Evolutionary conservation across 1,284 basidiomycete genomes (phyloP).

Genomic region (Microbotryum silenes-acaulis): DNA sequence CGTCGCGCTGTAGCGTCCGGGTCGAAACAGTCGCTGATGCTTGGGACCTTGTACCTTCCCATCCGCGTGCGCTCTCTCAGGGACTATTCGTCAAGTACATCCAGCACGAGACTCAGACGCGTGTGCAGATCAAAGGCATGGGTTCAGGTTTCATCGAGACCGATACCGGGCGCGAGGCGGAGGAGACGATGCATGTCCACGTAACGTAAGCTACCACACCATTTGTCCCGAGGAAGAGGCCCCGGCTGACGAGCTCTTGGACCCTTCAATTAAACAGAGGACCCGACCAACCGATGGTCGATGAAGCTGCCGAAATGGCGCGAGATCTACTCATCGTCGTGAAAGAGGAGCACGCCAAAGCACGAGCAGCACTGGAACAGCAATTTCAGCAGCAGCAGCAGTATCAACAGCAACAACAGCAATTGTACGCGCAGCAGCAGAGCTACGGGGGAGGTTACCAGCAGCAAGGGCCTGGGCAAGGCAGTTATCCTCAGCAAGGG

Average conservation of each 20-base stretch:
- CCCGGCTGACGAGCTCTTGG: not conserved
- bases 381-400: slow-evolving; percentile 16
- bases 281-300: slow-evolving; percentile 78
- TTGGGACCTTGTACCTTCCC: not conserved
- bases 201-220: slow-evolving; percentile 57
- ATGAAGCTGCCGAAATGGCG: slow-evolving; percentile 75
- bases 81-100: slow-evolving; percentile 98
- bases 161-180: slow-evolving; percentile 81
- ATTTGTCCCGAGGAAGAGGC: slow-evolving; percentile 2
- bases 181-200: slow-evolving; percentile 90
- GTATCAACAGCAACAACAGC: slow-evolving; percentile 1
- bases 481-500: slow-evolving; percentile 3
- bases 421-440: slow-evolving; percentile 1
- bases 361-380: slow-evolving; percentile 37
- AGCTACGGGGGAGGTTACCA: slow-evolving; percentile 1
- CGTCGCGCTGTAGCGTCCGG: slow-evolving; percentile 33
- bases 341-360: slow-evolving; percentile 74
- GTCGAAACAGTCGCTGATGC: not conserved
- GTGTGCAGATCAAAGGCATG: slow-evolving; percentile 95
- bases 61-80: slow-evolving; percentile 41
- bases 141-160: slow-evolving; percentile 94
- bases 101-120: slow-evolving; percentile 87
- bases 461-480: not conserved
- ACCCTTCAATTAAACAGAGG: slow-evolving; percentile 49
- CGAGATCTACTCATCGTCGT: slow-evolving; percentile 84